phyloP scores from a whole-genome alignment of 2,329 filamentous ascomycete species.

The Sporothrix dimorphospora region DNA sequence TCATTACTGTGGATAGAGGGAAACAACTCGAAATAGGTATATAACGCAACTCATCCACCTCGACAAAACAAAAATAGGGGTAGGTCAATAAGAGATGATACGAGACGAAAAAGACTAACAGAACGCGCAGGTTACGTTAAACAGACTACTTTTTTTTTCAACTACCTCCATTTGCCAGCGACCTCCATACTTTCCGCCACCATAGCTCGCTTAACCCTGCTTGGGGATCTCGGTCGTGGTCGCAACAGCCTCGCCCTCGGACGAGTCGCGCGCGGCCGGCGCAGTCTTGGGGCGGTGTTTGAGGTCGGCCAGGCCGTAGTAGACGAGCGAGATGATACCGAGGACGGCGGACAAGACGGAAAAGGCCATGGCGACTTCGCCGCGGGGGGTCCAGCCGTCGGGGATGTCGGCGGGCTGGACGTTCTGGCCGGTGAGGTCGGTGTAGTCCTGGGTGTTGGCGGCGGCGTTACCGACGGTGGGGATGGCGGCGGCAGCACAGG shows the following conservation, averaged over 20 bases:
- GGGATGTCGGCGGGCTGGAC: slow-evolving; percentile 32
- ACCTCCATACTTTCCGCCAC: background rate
- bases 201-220: background rate
- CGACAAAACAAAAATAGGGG: background rate
- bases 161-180: background rate
- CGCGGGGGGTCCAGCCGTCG: slow-evolving; percentile 60
- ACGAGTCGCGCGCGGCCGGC: slow-evolving; percentile 15
- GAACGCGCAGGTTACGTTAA: background rate
- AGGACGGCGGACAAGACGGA: slow-evolving; percentile 69
- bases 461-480: slow-evolving; percentile 40
- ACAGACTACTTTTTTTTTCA: background rate
- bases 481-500: slow-evolving; percentile 50
- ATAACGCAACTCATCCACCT: slow-evolving; percentile 22
- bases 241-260: slow-evolving; percentile 21
- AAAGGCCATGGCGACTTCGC: slow-evolving; percentile 75
- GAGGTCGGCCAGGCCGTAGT: slow-evolving; percentile 60
- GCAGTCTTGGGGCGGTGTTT: slow-evolving; percentile 29
- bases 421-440: slow-evolving; percentile 38
- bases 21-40: slow-evolving; percentile 30
- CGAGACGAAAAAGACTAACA: background rate
- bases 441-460: slow-evolving; percentile 35
- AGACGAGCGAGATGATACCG: slow-evolving; percentile 67
- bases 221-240: slow-evolving; percentile 9
- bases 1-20: slow-evolving; percentile 21
- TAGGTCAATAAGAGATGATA: background rate